Base-by-base conservation (phyloP, 1,139 yeast species). In the Hansenula lynferdii region DNA sequence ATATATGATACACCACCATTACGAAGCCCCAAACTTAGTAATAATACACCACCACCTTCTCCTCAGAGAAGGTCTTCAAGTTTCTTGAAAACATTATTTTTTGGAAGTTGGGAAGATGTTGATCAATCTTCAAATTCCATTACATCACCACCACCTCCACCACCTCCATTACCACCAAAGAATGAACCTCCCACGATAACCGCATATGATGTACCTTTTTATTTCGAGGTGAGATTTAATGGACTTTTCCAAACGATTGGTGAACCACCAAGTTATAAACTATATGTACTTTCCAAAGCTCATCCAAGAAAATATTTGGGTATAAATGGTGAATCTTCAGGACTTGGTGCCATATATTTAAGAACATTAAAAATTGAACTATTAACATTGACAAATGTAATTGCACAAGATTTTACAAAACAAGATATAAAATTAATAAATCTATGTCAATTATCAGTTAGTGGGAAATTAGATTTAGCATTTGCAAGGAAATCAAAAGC, bases 281-380 rank as follows among this genome's bases (percentile, higher is more conserved):
- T 74, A 6, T 68, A 47, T 38, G 44, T 73, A 15, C 57, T 72
- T 1, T 61, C 74, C 1, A 56, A 53, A 4, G 36, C 54, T 8
- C 54, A 62, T 8, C 77, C 77, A 1, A 34, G 58, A 3, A 49
- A 57, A 19, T 73, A 67, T 42, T 53, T 69, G 4, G 53, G 70
- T 55, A 61, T 38, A 54, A 67, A 50, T 60, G 67, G 66, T 2
- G 70, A 68, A 28, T 61, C 67, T 28, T 72, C 73, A 40, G 79
- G 79, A 0, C 52, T 72, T 32, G 80, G 80, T 0, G 60, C 66
- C 12, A 54, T 75, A 0, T 72, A 68, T 46, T 47, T 75, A 29
- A 72, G 69, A 36, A 52, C 56, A 25, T 49, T 75, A 17, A 47
- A 49, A 9, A 57, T 72, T 6, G 68, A 64, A n/a, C 48, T 75